These are phyloP conservation scores for Pistacia atlantica DNA, from an alignment of 345 rosid species.

Conservation along the genomic window DNA sequence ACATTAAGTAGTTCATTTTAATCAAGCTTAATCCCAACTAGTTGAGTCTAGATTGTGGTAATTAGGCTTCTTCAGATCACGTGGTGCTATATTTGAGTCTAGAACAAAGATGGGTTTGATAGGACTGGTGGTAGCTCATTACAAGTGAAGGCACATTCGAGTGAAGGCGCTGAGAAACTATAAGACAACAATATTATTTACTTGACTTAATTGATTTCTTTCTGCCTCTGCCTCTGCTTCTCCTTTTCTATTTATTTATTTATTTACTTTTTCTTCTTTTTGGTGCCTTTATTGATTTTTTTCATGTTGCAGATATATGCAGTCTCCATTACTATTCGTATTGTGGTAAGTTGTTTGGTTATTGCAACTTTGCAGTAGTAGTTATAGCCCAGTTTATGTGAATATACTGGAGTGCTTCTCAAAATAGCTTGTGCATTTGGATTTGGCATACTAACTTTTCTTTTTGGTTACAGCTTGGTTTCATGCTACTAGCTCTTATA, in stretches of 20 bases:
- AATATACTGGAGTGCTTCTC: not conserved
- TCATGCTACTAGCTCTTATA: constrained; percentile 66
- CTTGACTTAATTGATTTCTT: not conserved
- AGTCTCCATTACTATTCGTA: constrained; percentile 85
- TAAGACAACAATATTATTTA: not conserved
- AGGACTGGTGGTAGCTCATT: too few relatives aligned
- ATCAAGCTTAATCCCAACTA: not conserved
- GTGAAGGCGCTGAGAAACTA: not conserved
- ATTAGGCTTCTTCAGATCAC: not conserved
- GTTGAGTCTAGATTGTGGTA: not conserved
- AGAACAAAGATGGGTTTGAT: too few relatives aligned
- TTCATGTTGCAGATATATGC: constrained; percentile 70
- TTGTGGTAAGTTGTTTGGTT: constrained; percentile 53
- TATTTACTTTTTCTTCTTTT: constrained; percentile 9
- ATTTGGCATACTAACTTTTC: not conserved
- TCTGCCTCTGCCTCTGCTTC: too few relatives aligned
- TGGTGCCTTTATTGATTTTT: not conserved
- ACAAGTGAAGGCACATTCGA: not conserved
- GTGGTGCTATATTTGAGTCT: too few relatives aligned
- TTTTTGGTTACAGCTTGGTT: constrained; percentile 49
- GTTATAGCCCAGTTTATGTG: not conserved
- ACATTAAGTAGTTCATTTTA: not conserved
- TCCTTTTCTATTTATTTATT: not conserved
- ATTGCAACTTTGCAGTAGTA: not conserved
- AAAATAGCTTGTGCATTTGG: constrained; percentile 9